phyloP scores from a whole-genome alignment of 805 yeast species.

The Pichia rugopelliculosa region DNA sequence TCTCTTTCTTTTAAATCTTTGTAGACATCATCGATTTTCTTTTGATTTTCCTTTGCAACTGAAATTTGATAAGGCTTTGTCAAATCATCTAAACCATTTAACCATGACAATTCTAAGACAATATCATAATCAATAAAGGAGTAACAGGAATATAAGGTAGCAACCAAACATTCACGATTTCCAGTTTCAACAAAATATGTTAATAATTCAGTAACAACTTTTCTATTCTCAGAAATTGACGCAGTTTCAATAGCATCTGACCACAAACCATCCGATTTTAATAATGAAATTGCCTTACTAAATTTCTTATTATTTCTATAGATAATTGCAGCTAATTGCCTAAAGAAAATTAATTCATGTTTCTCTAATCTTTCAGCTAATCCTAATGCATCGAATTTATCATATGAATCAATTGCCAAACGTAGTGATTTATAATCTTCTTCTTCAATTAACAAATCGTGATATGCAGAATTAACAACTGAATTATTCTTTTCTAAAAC shows the following conservation, averaged over 20 bases:
- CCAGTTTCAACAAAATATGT: conserved; percentile 94
- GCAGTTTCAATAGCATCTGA: conserved; percentile 91
- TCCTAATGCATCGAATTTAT: conserved; percentile 86
- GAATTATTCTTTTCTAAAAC: conserved; percentile 87
- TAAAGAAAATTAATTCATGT: conserved; percentile 84
- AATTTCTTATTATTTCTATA: conserved; percentile 93
- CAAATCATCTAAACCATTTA: conserved; percentile 74
- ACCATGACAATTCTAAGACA: conserved; percentile 87
- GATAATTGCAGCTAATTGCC: conserved; percentile 91
- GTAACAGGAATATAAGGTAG: conserved; percentile 80
- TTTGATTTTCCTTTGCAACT: conserved; percentile 70
- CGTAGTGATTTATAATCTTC: conserved; percentile 89
- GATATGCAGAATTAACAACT: conserved; percentile 91
- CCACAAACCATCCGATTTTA: conserved; percentile 92
- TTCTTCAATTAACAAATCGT: conserved; percentile 91
- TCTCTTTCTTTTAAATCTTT: conserved; percentile 66
- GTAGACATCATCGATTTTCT: conserved; percentile 55
- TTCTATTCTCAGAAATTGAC: conserved; percentile 65
- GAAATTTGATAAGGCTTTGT: conserved; percentile 90
- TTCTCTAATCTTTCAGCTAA: conserved; percentile 89
- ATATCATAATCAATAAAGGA: conserved; percentile 72
- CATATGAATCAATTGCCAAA: conserved; percentile 80
- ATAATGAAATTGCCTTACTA: conserved; percentile 77
- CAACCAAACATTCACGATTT: conserved; percentile 91
- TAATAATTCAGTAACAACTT: conserved; percentile 82